Base-by-base conservation (phyloP, 306 rosid genomes). In the Arachis hypogaea region DNA sequence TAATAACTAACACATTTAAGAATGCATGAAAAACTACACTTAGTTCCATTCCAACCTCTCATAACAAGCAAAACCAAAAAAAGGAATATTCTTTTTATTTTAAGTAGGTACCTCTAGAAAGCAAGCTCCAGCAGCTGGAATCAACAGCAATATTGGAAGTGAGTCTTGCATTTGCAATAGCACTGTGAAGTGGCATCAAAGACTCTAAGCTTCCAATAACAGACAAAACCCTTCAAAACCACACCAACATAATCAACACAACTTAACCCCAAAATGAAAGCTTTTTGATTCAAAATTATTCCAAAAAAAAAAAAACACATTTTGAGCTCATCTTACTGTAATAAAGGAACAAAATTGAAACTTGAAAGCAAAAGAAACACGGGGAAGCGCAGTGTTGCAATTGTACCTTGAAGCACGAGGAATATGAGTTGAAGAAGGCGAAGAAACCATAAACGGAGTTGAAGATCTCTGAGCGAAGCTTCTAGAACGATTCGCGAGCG, bases 161-260 rank as follows among this genome's bases (percentile, higher is more conserved):
- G 64, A 94, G 92, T 71, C 98, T 84, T 66, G 97, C 97, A 45
- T 88, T 77, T 52, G 98, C 98, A 51, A 91, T 81, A 38, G 92
- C 89, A 14, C 87, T 91, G 54, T 91, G 98, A 64, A 91, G 96
- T 16, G 97, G 98, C 90, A 88, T 82, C 90, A 88, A 73, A 12
- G 98, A 89, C 22, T 88, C 95, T 74, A 78, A 73, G 62, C 88
- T 80, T 83, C 88, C 96, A 81, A 88, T 73, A 38, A 77, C 83
- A 57, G 96, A 76, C 71, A 85, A 52, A 41, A 89, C 77, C 86
- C 97, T 94, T 65, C 12, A 9, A 16, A 36, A 42, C 46, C 46
- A 6, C 7, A 6, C 7, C 46, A 43, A 3, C 7, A 43, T 43
- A 43, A 43, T 43, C 2, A 14, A 7, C 11, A 46, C 7, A 33